Evolutionary conservation across 2,329 filamentous ascomycete genomes (phyloP), one percentile per base, ranked within the genome.

Genomic region (Penicillium paneum): DNA sequence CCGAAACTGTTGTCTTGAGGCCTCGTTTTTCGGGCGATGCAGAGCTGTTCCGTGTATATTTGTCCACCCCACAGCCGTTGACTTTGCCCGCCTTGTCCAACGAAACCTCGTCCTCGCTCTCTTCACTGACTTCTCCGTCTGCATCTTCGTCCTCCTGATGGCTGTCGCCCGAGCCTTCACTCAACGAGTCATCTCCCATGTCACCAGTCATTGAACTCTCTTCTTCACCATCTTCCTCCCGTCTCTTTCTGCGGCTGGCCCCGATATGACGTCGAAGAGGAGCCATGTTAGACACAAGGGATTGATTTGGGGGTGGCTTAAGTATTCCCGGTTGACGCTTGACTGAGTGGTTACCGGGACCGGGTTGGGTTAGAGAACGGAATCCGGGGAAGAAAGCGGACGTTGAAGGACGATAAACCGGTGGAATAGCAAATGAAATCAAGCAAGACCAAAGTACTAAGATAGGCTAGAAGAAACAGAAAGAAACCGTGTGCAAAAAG

Each of bases 111-210:
- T 76, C 71, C 36, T 82, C 82, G 63, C 80, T 83, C 47, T 78
- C 74, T 64, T 84, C 81, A 65, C 80, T 83, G 59, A 79, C 80
- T 68, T 83, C 81, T n/a, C 74, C 79, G 65, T 83, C 81, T 53
- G 78, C 82, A 65, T 85, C 81, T 58, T 84, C 80, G 52, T 82
- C 81, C 48, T 84, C 82, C 42, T 76, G 75, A 57, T 84, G 81
- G 62, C 78, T 85, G 58, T 79, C 75, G 21, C 78, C 72, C 12
- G 84, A 86, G 35, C 76, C 79, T 68, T 86, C 84, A 69, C 83
- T 87, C 71, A 85, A 74, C 38, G 84, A 86, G 67, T 86, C 84
- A 62, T 85, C 83, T 47, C 81, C 80, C 53, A 81, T 62, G 51
- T 79, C 78, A 38, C 76, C 81, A 48, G 75, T 76, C 56, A 81